Base-by-base conservation (phyloP, 164 flowering plant species). In the Chimonanthus salicifolius region DNA sequence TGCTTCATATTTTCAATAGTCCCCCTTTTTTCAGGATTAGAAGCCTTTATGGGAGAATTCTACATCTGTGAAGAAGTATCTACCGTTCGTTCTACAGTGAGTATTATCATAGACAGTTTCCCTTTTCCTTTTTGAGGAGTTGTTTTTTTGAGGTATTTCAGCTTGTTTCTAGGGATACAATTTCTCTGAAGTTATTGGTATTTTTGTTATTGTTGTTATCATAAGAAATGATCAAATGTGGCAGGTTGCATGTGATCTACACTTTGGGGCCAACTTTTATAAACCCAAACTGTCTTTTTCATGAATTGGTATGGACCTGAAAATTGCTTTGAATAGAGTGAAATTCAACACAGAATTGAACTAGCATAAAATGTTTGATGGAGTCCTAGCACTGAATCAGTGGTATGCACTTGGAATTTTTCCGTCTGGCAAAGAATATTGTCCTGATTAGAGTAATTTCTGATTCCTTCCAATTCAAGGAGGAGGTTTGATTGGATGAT, bases 11-110 rank as follows among this genome's bases (percentile, higher is more conserved):
- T 7, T 58, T 5, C 47, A 15, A 44, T 72, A 21, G 11, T 16
- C 18, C 18, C 44, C 43, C 9, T 62, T 47, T 6, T 66, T 62
- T 73, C 78, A 77, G 84, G 82, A 77, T 73, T 71, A 20, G 78
- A 71, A 70, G 74, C 70, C 71, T 68, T 72, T 21, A 85, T 86
- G 86, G 83, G 74, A 49, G 82, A 83, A 58, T 73, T 67, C 49
- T 70, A 45, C 64, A 44, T 62, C 2, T 0, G 70, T 47, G 75
- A 60, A 7, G 81, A 77, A 66, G 68, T 63, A 67, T 71, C 74
- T 45, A 72, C 74, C 50, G 74, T 69, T 49, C 69, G 70, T 73
- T 75, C 76, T 58, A 68, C 73, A 7, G 87, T 86, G 74, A 82
- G 85, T 83, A n/a, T 20, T 47, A 7, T 6, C 51, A 15, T 70